Percentiles rank a stretch among this genome's conserved stretches.
These are phyloP conservation scores for Naematelia aurantialba DNA, from an alignment of 768 basidiomycete genomes.

Conservation along the genomic window DNA sequence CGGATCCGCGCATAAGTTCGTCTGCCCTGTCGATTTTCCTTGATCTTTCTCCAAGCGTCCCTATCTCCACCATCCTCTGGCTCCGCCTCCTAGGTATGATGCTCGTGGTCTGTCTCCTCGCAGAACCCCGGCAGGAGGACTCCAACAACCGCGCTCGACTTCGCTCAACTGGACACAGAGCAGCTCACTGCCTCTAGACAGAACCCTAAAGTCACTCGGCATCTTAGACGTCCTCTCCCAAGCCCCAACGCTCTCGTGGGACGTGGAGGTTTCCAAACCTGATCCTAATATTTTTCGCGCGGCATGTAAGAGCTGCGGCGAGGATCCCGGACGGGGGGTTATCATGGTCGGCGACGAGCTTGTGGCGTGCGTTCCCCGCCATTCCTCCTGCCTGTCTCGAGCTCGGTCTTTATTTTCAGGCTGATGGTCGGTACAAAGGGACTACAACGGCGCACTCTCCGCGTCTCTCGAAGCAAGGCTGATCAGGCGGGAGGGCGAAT, in stretches of 20 bases:
- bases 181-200: constrained; percentile 27
- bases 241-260: constrained; percentile 42
- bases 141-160: too few relatives aligned
- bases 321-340: constrained; percentile 25
- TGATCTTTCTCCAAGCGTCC: not conserved
- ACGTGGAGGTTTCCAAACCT: constrained; percentile 41
- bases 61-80: not conserved
- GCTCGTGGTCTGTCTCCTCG: too few relatives aligned
- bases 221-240: constrained; percentile 34
- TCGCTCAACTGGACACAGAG: too few relatives aligned
- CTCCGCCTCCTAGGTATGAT: not conserved
- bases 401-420: not conserved
- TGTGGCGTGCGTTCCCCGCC: constrained; percentile 34
- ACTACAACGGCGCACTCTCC: constrained; percentile 36
- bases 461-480: constrained; percentile 41
- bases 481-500: constrained; percentile 37
- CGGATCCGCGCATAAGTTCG: constrained; percentile 47
- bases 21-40: too few relatives aligned
- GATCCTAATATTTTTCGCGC: constrained; percentile 28
- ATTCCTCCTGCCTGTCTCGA: not conserved
- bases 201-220: constrained; percentile 34
- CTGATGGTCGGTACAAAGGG: too few relatives aligned
- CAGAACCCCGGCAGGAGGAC: too few relatives aligned
- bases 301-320: constrained; percentile 30
- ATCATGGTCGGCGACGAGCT: constrained; percentile 49